Evolutionary conservation across 495 filamentous ascomycete species (phyloP), one percentile per base, ranked within the genome.

Genomic region (Aspergillus steynii): DNA sequence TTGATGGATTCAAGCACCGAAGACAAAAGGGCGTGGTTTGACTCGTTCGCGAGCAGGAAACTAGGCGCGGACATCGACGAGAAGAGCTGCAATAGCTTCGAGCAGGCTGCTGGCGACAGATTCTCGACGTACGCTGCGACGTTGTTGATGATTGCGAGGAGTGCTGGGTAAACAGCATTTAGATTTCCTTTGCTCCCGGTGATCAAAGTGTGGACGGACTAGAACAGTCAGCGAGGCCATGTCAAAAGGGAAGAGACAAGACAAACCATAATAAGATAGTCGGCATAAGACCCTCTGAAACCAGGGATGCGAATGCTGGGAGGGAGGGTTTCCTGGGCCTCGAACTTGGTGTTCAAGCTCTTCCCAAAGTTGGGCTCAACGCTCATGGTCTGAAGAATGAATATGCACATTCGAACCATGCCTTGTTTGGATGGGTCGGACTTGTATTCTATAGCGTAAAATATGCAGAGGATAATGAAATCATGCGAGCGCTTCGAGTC

Each of bases 31-130:
- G 77, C 74, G 60, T 99, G 91, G 60, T 99, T 99, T 14, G 84
- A 91, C 61, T 99, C 96, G 67, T 98, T 99, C 5, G 92, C 91
- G 26, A 99, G 77, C n/a, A 99, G 77, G 73, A 98, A 99, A 29
- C 87, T 90, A 1, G 96, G 96, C 1, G 95, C 90, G 6, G 95
- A 96, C 92, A 98, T 96, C 2, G 90, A 95, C 20, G 88, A 86
- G 74, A 94, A 98, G 7, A 98, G 80, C 63, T 98, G 92, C 50
- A 97, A 78, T 50, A 97, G 75, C 74, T 92, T 97, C 27, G 87
- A 85, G 67, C 90, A 90, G 10, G 92, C 85, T 6, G 85, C 79
- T n/a, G 85, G 79, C 32, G 88, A 90, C 37, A 97, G 74, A 20
- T 88, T 83, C 61, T 96, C 86, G 7, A 96, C 76, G 69, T 96